These are phyloP conservation scores for Diaporthe helianthi DNA, from an alignment of 2,329 filamentous ascomycete species.

Conservation along the genomic window DNA sequence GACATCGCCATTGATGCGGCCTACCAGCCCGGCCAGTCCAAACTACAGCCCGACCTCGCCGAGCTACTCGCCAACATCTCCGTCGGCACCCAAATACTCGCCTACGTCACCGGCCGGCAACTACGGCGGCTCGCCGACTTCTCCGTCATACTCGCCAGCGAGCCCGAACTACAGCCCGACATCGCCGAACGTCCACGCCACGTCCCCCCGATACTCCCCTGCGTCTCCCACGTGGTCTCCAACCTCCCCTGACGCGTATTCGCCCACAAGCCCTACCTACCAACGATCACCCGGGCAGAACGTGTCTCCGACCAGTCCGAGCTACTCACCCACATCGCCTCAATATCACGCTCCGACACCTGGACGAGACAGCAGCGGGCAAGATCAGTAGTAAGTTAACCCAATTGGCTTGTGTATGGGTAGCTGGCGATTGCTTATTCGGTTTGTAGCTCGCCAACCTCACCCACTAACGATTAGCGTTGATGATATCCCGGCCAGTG, in stretches of 20 bases:
- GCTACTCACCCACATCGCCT: conserved; percentile 72
- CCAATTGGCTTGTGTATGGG: not conserved
- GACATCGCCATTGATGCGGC: conserved; percentile 65
- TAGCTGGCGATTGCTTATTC: conserved; percentile 12
- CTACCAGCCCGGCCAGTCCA: conserved; percentile 62
- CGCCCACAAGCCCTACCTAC: conserved; percentile 69
- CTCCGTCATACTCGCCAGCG: conserved; percentile 74
- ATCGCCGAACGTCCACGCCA: conserved; percentile 62
- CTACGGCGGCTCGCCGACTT: conserved; percentile 70
- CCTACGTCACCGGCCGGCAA: conserved; percentile 77
- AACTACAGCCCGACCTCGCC: conserved; percentile 72
- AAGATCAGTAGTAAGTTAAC: conserved; percentile 49
- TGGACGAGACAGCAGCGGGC: conserved; percentile 48
- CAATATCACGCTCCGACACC: conserved; percentile 54
- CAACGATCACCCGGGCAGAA: conserved; percentile 60
- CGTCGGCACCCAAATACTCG: conserved; percentile 65
- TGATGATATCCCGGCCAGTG: conserved; percentile 24
- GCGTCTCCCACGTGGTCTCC: conserved; percentile 81
- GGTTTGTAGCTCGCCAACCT: conserved; percentile 47
- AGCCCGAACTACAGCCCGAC: conserved; percentile 77
- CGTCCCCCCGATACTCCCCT: conserved; percentile 70
- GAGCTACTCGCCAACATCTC: conserved; percentile 69
- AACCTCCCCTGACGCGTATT: conserved; percentile 71
- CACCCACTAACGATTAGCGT: conserved; percentile 46
- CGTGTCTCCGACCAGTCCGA: conserved; percentile 71